Evolutionary conservation across 345 rosid species (phyloP).

Genomic region (Populus tremula): DNA sequence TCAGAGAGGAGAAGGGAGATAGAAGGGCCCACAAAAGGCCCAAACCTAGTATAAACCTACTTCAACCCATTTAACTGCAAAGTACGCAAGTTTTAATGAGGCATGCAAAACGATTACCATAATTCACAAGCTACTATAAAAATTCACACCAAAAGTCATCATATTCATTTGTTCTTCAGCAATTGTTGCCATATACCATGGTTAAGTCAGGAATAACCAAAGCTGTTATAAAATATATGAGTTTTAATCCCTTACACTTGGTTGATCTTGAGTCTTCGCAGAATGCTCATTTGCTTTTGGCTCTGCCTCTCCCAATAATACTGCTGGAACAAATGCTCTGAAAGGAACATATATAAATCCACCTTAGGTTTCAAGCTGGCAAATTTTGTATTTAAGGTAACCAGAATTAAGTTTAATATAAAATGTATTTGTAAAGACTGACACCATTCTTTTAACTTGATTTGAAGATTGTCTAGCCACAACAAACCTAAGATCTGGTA

Average conservation of each 20-base stretch:
- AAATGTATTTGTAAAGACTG: not conserved
- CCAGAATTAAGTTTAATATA: not conserved
- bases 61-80: not conserved
- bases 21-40: not conserved
- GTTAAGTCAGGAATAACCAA: not conserved
- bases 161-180: not conserved
- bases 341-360: constrained; percentile 24
- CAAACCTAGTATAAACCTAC: not conserved
- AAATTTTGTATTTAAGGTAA: not conserved
- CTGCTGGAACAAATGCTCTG: constrained; percentile 99
- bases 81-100: not conserved
- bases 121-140: not conserved
- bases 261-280: constrained; percentile 63
- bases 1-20: not conserved
- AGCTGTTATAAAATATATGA: not conserved
- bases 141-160: not conserved
- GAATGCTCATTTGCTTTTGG: constrained; percentile 72
- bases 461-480: constrained; percentile 4
- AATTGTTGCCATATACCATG: not conserved
- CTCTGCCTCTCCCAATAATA: constrained; percentile 88
- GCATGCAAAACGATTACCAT: not conserved
- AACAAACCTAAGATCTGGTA: constrained; percentile 94
- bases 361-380: not conserved
- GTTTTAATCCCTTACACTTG: constrained; percentile 46
- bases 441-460: not conserved